Evolutionary conservation across 257 asterid genomes (phyloP).

Genomic region (Plantago elongata): DNA sequence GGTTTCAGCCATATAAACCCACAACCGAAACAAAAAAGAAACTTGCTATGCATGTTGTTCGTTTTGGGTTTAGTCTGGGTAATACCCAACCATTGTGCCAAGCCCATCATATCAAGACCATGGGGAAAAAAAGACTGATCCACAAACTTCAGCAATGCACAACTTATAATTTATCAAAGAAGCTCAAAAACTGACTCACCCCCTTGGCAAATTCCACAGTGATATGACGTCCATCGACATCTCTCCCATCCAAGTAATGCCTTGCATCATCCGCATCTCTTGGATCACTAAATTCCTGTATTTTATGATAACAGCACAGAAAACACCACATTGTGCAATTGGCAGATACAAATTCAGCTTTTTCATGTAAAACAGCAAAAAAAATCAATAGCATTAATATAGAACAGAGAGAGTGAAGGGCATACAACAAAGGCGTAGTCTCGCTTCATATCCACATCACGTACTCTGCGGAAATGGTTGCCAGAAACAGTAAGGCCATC

Average conservation of each 20-base stretch:
- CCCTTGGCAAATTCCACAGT: constrained; percentile 64
- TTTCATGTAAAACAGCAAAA: neutral
- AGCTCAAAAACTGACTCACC: constrained; percentile 32
- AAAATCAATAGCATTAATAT: neutral
- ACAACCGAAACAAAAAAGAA: too few relatives aligned
- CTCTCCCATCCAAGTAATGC: constrained; percentile 53
- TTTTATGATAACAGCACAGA: constrained; percentile 19
- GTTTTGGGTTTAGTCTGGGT: too few relatives aligned
- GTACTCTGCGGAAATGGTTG: constrained; percentile 81
- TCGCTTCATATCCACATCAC: constrained; percentile 78
- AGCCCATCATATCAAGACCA: too few relatives aligned
- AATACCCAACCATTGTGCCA: too few relatives aligned
- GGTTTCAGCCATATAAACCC: too few relatives aligned
- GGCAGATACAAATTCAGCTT: neutral
- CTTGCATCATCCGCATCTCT: constrained; percentile 80
- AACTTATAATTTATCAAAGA: neutral
- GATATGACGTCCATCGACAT: constrained; percentile 61
- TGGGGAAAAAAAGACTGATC: too few relatives aligned
- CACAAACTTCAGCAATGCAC: too few relatives aligned
- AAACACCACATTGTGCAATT: constrained; percentile 6
- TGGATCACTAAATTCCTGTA: constrained; percentile 64
- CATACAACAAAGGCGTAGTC: constrained; percentile 77
- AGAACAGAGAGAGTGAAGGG: constrained; percentile 1
- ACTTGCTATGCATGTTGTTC: too few relatives aligned
- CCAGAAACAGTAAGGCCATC: constrained; percentile 86